Base-by-base conservation (phyloP, 495 filamentous ascomycete species). In the Lichenothelia convexa region DNA sequence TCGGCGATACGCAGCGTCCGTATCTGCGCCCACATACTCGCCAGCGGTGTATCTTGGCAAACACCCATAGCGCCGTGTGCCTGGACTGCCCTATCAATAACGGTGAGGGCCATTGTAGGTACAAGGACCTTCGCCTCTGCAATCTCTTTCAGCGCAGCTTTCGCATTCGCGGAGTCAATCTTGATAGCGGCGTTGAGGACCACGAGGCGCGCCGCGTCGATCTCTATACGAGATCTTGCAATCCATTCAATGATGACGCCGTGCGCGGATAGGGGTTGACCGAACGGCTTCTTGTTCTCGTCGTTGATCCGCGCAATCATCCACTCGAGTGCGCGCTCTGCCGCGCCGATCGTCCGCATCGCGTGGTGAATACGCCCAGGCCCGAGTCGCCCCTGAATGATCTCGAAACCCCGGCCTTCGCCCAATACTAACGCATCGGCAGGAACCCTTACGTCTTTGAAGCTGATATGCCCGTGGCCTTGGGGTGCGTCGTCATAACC, bases 81-180 rank as follows among this genome's bases (percentile, higher is more conserved):
- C 43, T 61, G 58, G 53, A 61, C 60, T 30, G 50, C 54, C 41
- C 55, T 51, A 39, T 60, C 57, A 38, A 61, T 56, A 32, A 61
- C 47, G 35, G 49, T 50, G 24, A 47, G 44, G 18, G 50, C 45
- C 32, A 46, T 46, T 20, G 47, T 47, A 21, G 58, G 58, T 1
- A 61, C 52, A 29, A 61, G 44, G 30, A 61, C 54, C 45, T 61
- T 61, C 30, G 33, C 38, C 41, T 61, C 53, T 8, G 58, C 58
- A 42, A 61, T 61, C 8, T 50, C 58, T 30, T 57, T 51, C 15
- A 41, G 33, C 2, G 53, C 58, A 1, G 53, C 58, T 42, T 61
- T 60, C 46, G 51, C 54, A 12, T 55, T 55, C 18, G 46, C 38
- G 3, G 45, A 37, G 41, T 61, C 57, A 49, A 61, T 61, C 23